Evolutionary conservation across 345 rosid genomes (phyloP).

Genomic region (Schrenkiella parvula): DNA sequence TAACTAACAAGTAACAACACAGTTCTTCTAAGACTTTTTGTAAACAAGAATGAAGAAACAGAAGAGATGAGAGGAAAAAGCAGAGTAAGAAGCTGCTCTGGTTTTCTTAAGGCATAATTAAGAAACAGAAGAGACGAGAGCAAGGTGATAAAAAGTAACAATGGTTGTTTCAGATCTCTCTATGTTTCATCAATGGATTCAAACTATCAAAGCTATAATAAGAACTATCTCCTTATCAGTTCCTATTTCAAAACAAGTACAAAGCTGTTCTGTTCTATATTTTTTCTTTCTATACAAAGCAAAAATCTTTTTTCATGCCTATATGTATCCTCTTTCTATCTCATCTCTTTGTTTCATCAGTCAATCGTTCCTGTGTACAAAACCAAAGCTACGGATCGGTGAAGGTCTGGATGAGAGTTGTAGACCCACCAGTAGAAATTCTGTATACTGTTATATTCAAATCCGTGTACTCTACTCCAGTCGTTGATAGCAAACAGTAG

Average conservation of each 20-base stretch:
- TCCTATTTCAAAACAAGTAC: not conserved
- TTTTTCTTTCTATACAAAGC: not conserved
- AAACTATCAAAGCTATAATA: constrained; percentile 8
- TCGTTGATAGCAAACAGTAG: not conserved
- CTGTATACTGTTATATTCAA: not conserved
- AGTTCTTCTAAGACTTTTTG: no score
- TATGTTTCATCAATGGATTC: not conserved
- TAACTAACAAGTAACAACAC: no score
- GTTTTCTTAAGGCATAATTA: not conserved
- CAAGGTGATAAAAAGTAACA: not conserved
- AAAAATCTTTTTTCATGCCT: not conserved
- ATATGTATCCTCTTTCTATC: not conserved
- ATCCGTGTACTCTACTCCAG: not conserved
- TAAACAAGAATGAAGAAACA: not conserved
- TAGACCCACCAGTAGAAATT: not conserved
- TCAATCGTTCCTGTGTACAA: not conserved
- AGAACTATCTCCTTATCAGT: not conserved
- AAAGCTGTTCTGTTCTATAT: not conserved
- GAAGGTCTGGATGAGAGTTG: not conserved
- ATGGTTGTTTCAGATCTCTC: not conserved
- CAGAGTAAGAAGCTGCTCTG: not conserved
- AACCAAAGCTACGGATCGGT: not conserved
- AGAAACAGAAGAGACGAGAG: not conserved
- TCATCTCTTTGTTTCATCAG: not conserved
- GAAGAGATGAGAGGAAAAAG: no score